These are phyloP conservation scores for Aspergillus puulaauensis DNA, from an alignment of 2,329 filamentous ascomycete genomes.

Conservation along the genomic window DNA sequence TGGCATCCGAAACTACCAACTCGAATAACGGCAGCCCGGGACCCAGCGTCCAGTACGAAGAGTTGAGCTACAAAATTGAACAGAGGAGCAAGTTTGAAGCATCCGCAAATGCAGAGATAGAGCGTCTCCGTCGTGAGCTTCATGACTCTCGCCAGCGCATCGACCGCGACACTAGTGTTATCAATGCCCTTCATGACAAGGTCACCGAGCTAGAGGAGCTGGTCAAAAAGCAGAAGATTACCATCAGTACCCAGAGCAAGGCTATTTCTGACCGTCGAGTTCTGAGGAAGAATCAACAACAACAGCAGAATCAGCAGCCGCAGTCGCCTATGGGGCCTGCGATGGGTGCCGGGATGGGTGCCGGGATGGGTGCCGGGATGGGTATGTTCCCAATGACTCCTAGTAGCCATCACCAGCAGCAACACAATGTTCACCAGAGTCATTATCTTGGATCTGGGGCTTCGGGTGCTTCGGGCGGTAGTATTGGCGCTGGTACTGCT, in stretches of 20 bases:
- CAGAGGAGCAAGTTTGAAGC: not conserved
- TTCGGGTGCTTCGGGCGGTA: not conserved
- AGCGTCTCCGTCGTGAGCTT: slow-evolving; percentile 11
- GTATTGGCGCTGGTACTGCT: not conserved
- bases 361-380: not conserved
- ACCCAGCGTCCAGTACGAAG: not conserved
- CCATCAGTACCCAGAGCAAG: slow-evolving; percentile 28
- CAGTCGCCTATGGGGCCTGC: slow-evolving; percentile 3
- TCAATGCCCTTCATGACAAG: slow-evolving; percentile 9
- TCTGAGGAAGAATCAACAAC: slow-evolving; percentile 10
- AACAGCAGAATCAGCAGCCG: slow-evolving; percentile 3
- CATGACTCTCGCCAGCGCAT: slow-evolving; percentile 7
- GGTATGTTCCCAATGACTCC: slow-evolving; percentile 11
- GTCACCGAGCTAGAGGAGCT: slow-evolving; percentile 20
- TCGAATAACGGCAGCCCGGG: slow-evolving; percentile 1
- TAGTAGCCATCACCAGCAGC: slow-evolving; percentile 4
- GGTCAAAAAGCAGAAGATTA: slow-evolving; percentile 21
- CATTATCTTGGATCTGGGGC: not conserved
- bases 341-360: not conserved
- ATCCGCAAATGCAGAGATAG: slow-evolving; percentile 5
- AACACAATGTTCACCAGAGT: not conserved
- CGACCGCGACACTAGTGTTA: slow-evolving; percentile 8
- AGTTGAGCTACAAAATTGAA: not conserved
- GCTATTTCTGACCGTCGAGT: slow-evolving; percentile 26
- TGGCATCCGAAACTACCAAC: not conserved